phyloP scores from a whole-genome alignment of 2,329 filamentous ascomycete species.

The Fusarium sp. region DNA sequence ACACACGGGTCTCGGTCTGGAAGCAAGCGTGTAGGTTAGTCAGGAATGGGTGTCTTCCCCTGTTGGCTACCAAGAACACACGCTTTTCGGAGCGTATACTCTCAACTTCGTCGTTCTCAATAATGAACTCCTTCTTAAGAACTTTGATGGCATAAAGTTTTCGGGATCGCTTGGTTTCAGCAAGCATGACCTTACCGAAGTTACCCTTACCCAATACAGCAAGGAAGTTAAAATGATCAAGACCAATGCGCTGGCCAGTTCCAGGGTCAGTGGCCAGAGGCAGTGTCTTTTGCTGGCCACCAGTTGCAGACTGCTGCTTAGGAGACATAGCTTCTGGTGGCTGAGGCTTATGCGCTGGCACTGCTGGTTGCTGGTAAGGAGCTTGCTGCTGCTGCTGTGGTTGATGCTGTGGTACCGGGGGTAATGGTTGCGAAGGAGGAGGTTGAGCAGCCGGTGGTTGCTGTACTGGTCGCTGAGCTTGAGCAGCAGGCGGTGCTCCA shows the following conservation, averaged over 20 bases:
- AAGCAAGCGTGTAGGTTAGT: slow-evolving; percentile 97
- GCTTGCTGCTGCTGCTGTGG: slow-evolving; percentile 56
- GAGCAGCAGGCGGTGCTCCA: slow-evolving; percentile 51
- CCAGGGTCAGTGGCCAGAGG: slow-evolving; percentile 80
- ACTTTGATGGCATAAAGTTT: slow-evolving; percentile 99
- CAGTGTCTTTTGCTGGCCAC: slow-evolving; percentile 68
- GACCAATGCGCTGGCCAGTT: slow-evolving; percentile 86
- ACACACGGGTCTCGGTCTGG: slow-evolving; percentile 97
- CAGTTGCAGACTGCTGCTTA: slow-evolving; percentile 51
- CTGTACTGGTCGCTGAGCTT: slow-evolving; percentile 52
- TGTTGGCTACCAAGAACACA: slow-evolving; percentile 96
- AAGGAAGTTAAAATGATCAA: slow-evolving; percentile 99
- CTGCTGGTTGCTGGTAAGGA: slow-evolving; percentile 55
- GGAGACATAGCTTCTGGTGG: slow-evolving; percentile 55
- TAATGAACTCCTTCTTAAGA: slow-evolving; percentile 99
- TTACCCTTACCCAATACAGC: slow-evolving; percentile 99
- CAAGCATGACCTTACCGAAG: slow-evolving; percentile 99
- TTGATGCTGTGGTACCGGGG: slow-evolving; percentile 49
- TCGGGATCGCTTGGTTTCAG: slow-evolving; percentile 93
- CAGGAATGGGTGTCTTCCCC: slow-evolving; percentile 95
- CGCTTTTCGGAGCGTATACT: slow-evolving; percentile 98
- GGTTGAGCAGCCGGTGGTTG: slow-evolving; percentile 54
- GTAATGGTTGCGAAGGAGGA: slow-evolving; percentile 56
- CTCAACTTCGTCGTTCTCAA: slow-evolving; percentile 99
- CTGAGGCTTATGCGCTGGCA: slow-evolving; percentile 58